These are phyloP conservation scores for Verticillium albo-atrum DNA, from an alignment of 2,329 filamentous ascomycete genomes.

Conservation along the genomic window DNA sequence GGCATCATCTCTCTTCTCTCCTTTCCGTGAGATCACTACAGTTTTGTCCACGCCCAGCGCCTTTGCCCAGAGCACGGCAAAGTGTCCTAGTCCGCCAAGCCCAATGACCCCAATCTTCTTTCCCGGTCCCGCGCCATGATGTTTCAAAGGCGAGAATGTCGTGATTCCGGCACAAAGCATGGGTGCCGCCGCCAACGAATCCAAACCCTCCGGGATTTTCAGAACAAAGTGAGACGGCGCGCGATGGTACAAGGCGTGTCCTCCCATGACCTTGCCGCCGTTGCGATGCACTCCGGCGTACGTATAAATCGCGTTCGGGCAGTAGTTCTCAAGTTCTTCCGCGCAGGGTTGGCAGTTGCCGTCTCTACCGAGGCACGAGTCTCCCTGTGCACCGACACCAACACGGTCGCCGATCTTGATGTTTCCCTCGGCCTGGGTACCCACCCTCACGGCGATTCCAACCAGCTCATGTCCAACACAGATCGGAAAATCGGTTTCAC, in stretches of 20 bases:
- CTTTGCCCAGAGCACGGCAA: slow-evolving; percentile 15
- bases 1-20: slow-evolving; percentile 6
- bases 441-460: slow-evolving; percentile 63
- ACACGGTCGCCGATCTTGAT: slow-evolving; percentile 60
- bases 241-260: slow-evolving; percentile 52
- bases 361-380: slow-evolving; percentile 46
- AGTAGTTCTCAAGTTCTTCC: slow-evolving; percentile 65
- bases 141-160: slow-evolving; percentile 17
- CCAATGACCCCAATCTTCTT: slow-evolving; percentile 21
- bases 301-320: slow-evolving; percentile 54
- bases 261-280: slow-evolving; percentile 60
- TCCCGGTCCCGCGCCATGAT: slow-evolving; percentile 17
- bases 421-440: slow-evolving; percentile 52
- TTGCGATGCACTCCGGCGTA: slow-evolving; percentile 56
- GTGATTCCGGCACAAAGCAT: slow-evolving; percentile 16
- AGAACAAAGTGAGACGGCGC: slow-evolving; percentile 37
- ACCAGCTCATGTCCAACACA: slow-evolving; percentile 50
- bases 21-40: slow-evolving; percentile 1
- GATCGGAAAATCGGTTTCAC: background rate
- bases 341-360: slow-evolving; percentile 51
- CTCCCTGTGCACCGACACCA: slow-evolving; percentile 65
- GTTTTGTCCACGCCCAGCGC: slow-evolving; percentile 4
- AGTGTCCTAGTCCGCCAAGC: slow-evolving; percentile 19
- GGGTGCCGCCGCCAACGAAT: slow-evolving; percentile 3
- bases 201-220: slow-evolving; percentile 3